Evolutionary conservation across 805 yeast species (phyloP).

Genomic region (Ogataea saltuana): DNA sequence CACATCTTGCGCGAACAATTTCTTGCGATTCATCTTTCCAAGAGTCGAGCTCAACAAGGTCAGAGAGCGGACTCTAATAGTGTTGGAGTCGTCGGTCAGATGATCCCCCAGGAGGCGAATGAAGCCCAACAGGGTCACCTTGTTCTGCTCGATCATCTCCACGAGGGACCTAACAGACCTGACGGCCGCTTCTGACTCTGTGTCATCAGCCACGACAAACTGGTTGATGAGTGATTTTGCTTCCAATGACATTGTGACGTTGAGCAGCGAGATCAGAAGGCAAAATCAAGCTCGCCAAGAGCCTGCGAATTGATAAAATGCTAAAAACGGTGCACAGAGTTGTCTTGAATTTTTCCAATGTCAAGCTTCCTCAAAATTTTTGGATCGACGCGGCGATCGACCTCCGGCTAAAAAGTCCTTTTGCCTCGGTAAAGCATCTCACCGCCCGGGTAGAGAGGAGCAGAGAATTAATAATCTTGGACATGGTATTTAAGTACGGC

Average conservation of each 20-base stretch:
- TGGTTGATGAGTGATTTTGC: conserved; percentile 33
- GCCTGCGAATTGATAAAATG: no score
- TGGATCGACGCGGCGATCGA: no score
- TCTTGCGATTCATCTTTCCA: conserved; percentile 24
- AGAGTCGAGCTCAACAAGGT: conserved; percentile 43
- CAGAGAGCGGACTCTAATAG: conserved; percentile 42
- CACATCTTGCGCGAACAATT: conserved; percentile 45
- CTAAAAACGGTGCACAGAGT: no score
- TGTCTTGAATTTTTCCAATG: no score
- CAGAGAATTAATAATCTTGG: no score
- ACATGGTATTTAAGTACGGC: no score
- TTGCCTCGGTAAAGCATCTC: no score
- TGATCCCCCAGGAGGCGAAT: conserved; percentile 47
- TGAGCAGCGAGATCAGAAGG: no score
- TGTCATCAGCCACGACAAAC: conserved; percentile 43
- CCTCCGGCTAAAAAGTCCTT: no score
- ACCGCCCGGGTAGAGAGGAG: no score
- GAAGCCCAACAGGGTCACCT: conserved; percentile 42
- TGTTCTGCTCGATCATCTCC: conserved; percentile 22
- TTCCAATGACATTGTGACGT: conserved; percentile 28
- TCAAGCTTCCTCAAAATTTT: no score
- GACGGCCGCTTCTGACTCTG: conserved; percentile 33
- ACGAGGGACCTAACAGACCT: conserved; percentile 35
- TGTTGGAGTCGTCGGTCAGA: conserved; percentile 48
- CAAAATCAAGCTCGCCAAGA: no score